Evolutionary conservation across 2,329 filamentous ascomycete species (phyloP).

Genomic region (Colletotrichum sidae): DNA sequence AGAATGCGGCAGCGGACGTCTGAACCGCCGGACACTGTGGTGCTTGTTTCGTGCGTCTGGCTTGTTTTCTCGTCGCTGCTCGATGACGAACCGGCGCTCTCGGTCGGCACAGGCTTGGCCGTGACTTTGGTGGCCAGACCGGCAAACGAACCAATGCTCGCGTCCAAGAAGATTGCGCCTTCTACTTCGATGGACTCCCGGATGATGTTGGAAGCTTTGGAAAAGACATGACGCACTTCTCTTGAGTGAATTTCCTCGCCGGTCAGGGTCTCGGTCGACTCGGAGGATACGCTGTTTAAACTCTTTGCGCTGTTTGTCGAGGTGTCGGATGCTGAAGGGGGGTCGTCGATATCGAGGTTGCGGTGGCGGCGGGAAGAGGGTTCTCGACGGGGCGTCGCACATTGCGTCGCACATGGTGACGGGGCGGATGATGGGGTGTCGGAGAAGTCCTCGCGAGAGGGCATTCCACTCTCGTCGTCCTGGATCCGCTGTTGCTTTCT

Average conservation of each 20-base stretch:
- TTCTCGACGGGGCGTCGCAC: neutral
- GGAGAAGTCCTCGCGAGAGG: constrained; percentile 6
- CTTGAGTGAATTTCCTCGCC: neutral
- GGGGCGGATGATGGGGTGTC: neutral
- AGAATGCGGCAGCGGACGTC: constrained; percentile 46
- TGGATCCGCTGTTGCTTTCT: constrained; percentile 30
- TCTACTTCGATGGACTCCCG: constrained; percentile 52
- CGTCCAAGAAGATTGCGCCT: constrained; percentile 34
- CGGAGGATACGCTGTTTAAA: constrained; percentile 43
- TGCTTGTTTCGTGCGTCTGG: neutral
- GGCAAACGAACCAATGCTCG: constrained; percentile 42
- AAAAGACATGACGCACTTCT: constrained; percentile 48
- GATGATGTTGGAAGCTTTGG: constrained; percentile 57
- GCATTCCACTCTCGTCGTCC: constrained; percentile 41
- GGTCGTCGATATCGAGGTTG: no score
- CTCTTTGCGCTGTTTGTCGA: no score
- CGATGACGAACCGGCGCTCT: constrained; percentile 21
- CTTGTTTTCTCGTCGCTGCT: constrained; percentile 40
- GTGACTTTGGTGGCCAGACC: constrained; percentile 40
- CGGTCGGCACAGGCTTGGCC: neutral
- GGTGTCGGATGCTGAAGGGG: neutral
- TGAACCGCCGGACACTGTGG: neutral
- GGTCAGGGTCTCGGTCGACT: constrained; percentile 22
- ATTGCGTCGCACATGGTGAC: neutral
- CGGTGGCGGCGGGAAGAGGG: neutral